Percentiles rank a stretch among this genome's conserved stretches.
These are phyloP conservation scores for Calonectria hongkongensis DNA, from an alignment of 2,329 filamentous ascomycete genomes.

Conservation along the genomic window DNA sequence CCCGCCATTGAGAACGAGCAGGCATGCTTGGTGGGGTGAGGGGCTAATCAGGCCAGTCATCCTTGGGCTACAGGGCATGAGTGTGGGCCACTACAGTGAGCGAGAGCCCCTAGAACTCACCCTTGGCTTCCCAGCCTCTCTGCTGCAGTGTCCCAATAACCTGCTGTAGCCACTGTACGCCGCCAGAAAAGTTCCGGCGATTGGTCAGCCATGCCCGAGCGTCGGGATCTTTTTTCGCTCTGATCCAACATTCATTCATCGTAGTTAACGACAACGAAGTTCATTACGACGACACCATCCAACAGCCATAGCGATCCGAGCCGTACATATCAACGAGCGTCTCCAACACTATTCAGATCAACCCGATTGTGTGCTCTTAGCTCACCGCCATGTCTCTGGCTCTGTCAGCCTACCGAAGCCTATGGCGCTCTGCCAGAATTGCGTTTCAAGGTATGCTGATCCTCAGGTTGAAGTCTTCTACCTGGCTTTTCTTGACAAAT, in stretches of 20 bases:
- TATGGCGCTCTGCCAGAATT: constrained; percentile 86
- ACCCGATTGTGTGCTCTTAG: background rate
- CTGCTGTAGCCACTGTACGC: background rate
- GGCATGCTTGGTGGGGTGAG: constrained; percentile 51
- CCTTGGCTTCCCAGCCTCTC: background rate
- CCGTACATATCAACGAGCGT: background rate
- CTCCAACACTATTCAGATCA: background rate
- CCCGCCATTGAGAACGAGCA: constrained; percentile 45
- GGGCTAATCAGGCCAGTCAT: constrained; percentile 15
- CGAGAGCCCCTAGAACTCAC: background rate
- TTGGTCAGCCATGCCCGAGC: constrained; percentile 11
- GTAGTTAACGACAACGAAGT: background rate
- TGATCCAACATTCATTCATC: constrained; percentile 14
- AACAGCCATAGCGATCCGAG: background rate
- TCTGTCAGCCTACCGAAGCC: constrained; percentile 84
- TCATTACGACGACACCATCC: background rate
- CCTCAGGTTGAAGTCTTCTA: too few species aligned
- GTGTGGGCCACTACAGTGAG: constrained; percentile 3
- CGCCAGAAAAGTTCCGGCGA: constrained; percentile 1
- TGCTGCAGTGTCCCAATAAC: background rate
- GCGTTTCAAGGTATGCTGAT: constrained; percentile 85
- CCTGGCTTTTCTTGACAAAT: too few species aligned
- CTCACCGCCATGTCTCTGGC: constrained; percentile 70
- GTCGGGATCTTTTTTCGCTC: constrained; percentile 7
- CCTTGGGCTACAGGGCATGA: background rate